Percentiles rank a stretch among this genome's conserved stretches.
phyloP scores from a whole-genome alignment of 2,329 filamentous ascomycete genomes.

The Calonectria leucothoes region DNA sequence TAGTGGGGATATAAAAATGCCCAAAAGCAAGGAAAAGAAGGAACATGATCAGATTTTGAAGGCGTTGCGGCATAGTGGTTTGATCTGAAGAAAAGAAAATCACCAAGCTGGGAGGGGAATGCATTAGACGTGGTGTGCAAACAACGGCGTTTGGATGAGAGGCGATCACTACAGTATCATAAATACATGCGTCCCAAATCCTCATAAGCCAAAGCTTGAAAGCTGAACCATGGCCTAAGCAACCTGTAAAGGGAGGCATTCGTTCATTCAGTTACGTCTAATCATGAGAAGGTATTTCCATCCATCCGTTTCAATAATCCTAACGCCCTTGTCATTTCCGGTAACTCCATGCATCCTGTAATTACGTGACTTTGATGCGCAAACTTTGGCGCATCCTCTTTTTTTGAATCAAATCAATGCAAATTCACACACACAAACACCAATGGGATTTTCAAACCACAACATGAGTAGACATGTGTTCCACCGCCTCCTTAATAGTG shows the following conservation, averaged over 20 bases:
- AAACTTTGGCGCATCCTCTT: not conserved
- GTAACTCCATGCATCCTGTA: conserved; percentile 16
- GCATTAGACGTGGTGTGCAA: conserved; percentile 16
- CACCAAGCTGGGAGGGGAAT: not conserved
- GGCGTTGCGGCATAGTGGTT: conserved; percentile 56
- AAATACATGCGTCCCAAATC: not conserved
- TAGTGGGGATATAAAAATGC: conserved; percentile 52
- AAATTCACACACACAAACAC: not conserved
- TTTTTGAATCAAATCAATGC: not conserved
- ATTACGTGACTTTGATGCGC: not conserved
- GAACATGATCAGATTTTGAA: conserved; percentile 56
- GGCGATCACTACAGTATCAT: not conserved
- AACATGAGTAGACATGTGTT: conserved; percentile 72
- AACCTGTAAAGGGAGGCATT: not conserved
- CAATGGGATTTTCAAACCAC: conserved; percentile 52
- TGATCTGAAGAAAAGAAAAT: conserved; percentile 29
- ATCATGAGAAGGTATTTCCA: conserved; percentile 10
- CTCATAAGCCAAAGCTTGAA: not conserved
- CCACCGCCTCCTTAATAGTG: conserved; percentile 70
- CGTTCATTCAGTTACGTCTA: conserved; percentile 7
- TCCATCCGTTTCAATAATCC: not conserved
- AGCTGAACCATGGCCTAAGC: not conserved
- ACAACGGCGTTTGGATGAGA: conserved; percentile 7
- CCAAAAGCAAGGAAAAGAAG: conserved; percentile 42
- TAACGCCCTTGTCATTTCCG: conserved; percentile 4